Evolutionary conservation across 2,329 filamentous ascomycete species (phyloP).

Genomic region (Fusarium duplospermum): DNA sequence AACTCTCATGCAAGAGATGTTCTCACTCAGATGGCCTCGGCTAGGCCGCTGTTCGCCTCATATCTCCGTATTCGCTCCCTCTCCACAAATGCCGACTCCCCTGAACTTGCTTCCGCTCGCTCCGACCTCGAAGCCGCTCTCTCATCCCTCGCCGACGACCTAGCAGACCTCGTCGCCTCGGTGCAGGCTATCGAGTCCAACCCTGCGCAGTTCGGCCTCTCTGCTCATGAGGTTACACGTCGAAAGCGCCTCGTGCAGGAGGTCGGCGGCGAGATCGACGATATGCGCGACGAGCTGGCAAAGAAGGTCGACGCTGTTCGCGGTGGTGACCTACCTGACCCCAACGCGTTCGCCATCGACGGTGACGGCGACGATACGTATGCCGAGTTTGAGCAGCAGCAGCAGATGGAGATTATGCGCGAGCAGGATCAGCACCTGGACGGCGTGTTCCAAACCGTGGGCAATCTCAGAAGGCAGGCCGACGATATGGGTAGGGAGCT

Average conservation of each 20-base stretch:
- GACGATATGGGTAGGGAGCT: slow-evolving; percentile 96
- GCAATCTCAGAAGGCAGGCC: slow-evolving; percentile 88
- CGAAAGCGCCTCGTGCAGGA: slow-evolving; percentile 87
- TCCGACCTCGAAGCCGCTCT: slow-evolving; percentile 75
- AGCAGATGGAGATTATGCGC: slow-evolving; percentile 91
- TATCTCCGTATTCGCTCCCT: slow-evolving; percentile 96
- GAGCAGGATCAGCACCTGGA: slow-evolving; percentile 96
- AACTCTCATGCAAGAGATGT: slow-evolving; percentile 79
- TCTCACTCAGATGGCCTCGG: slow-evolving; percentile 81
- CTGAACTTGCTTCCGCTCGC: slow-evolving; percentile 85
- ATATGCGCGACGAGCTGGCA: slow-evolving; percentile 86
- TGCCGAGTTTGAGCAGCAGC: slow-evolving; percentile 87
- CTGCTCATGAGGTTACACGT: slow-evolving; percentile 82
- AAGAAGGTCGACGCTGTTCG: slow-evolving; percentile 61
- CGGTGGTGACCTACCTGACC: slow-evolving; percentile 62
- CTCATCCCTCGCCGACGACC: slow-evolving; percentile 79
- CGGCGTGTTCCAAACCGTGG: slow-evolving; percentile 92
- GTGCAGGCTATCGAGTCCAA: slow-evolving; percentile 89
- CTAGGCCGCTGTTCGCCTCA: slow-evolving; percentile 89
- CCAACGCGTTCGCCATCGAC: slow-evolving; percentile 68
- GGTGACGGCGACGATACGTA: slow-evolving; percentile 66
- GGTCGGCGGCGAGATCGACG: slow-evolving; percentile 87
- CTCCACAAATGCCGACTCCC: slow-evolving; percentile 75
- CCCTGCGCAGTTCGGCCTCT: slow-evolving; percentile 87
- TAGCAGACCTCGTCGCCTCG: slow-evolving; percentile 87